A percentile compares a stretch with the other conserved stretches of the same genome.
These are phyloP conservation scores for Pythium monospermum DNA, from an alignment of 352 stramenopile species.

Conservation along the genomic window DNA sequence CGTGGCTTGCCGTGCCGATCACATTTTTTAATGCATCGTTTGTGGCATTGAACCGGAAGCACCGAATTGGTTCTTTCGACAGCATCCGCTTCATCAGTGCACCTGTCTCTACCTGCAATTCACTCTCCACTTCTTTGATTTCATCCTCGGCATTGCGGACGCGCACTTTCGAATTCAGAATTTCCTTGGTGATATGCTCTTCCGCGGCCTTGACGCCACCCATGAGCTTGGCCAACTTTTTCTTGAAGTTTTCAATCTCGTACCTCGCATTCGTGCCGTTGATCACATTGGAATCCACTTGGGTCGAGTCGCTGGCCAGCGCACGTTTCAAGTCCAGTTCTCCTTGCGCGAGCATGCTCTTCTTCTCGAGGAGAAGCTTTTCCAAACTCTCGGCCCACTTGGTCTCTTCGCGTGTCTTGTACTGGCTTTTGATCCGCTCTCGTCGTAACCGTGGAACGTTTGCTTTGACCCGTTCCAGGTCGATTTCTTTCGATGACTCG, in stretches of 20 bases:
- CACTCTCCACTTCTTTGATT: slow-evolving; percentile 59
- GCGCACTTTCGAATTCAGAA: slow-evolving; percentile 55
- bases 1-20: slow-evolving; percentile 61
- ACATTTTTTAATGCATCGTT: slow-evolving; percentile 74
- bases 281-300: slow-evolving; percentile 67
- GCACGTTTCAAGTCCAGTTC: slow-evolving; percentile 64
- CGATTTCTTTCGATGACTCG: slow-evolving; percentile 55
- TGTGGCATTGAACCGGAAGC: slow-evolving; percentile 66
- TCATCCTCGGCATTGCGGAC: slow-evolving; percentile 64
- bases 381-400: slow-evolving; percentile 50
- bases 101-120: slow-evolving; percentile 62
- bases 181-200: slow-evolving; percentile 52
- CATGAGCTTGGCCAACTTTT: slow-evolving; percentile 69
- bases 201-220: slow-evolving; percentile 51
- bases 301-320: slow-evolving; percentile 49
- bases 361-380: slow-evolving; percentile 55
- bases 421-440: slow-evolving; percentile 52
- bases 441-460: slow-evolving; percentile 54
- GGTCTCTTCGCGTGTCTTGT: slow-evolving; percentile 49
- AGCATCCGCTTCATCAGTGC: slow-evolving; percentile 68
- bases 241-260: slow-evolving; percentile 72
- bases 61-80: slow-evolving; percentile 57
- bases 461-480: slow-evolving; percentile 55
- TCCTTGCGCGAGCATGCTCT: slow-evolving; percentile 41
- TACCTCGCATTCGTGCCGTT: slow-evolving; percentile 52